Percentiles rank a stretch among this genome's conserved stretches.
phyloP scores from a whole-genome alignment of 331 rosid genomes.

The Malus hybrid region DNA sequence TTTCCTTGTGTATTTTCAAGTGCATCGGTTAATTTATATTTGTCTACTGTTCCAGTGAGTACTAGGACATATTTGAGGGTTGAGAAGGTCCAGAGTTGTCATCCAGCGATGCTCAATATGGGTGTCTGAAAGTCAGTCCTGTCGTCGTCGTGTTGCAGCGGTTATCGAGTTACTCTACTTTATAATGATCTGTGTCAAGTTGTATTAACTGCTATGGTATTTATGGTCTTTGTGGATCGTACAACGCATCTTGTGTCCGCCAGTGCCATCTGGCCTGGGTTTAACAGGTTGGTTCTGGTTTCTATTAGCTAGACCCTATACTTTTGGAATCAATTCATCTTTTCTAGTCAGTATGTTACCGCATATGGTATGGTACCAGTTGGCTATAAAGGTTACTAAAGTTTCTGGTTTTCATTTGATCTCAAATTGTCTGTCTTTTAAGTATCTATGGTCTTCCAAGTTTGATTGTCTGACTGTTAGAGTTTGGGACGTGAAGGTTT shows the following conservation, averaged over 20 bases:
- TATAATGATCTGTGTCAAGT: constrained; percentile 80
- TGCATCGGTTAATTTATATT: constrained; percentile 70
- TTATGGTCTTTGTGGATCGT: constrained; percentile 64
- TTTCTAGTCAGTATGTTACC: constrained; percentile 42
- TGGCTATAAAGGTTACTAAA: constrained; percentile 28
- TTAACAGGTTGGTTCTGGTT: constrained; percentile 56
- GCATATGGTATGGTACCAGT: constrained; percentile 5
- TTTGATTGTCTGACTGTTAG: constrained; percentile 8
- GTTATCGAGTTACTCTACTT: constrained; percentile 87
- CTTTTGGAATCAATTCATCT: constrained; percentile 33
- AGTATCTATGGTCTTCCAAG: constrained; percentile 27
- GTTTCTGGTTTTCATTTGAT: constrained; percentile 37
- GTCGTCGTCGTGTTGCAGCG: constrained; percentile 96
- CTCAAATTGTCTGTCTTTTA: constrained; percentile 30
- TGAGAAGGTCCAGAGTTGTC: constrained; percentile 99
- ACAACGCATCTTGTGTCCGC: constrained; percentile 55
- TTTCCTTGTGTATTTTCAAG: constrained; percentile 21
- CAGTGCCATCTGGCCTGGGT: constrained; percentile 54
- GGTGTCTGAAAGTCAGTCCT: constrained; percentile 99
- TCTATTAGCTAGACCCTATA: constrained; percentile 40
- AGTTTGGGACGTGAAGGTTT: constrained; percentile 16
- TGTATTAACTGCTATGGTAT: constrained; percentile 76
- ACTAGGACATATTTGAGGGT: constrained; percentile 97
- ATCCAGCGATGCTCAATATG: constrained; percentile 99
- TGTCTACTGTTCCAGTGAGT: constrained; percentile 99